Evolutionary conservation across 2,329 filamentous ascomycete genomes (phyloP).

Genomic region (Aspergillus pseudoglaucus): DNA sequence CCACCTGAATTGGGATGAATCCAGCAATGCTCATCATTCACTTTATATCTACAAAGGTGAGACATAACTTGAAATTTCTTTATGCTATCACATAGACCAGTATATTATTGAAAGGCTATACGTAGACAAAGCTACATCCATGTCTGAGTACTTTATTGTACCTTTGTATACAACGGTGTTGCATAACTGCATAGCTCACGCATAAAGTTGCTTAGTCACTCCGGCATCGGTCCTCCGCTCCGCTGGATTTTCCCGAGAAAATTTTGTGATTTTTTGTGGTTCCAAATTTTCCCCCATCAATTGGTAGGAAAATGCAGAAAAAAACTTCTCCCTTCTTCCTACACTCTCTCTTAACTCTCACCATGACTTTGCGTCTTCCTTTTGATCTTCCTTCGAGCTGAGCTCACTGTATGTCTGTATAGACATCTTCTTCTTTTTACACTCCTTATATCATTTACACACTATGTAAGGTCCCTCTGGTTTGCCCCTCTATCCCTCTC

Average conservation of each 20-base stretch:
- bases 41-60: no score
- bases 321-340: slow-evolving; percentile 10
- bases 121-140: no score
- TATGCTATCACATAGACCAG: no score
- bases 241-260: not conserved
- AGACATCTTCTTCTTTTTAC: slow-evolving; percentile 7
- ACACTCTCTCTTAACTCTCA: slow-evolving; percentile 16
- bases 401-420: slow-evolving; percentile 2
- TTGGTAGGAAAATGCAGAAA: slow-evolving; percentile 6
- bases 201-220: not conserved
- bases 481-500: slow-evolving; percentile 3
- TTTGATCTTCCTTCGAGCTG: not conserved
- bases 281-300: slow-evolving; percentile 9
- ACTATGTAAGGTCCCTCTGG: not conserved
- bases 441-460: not conserved
- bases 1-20: no score
- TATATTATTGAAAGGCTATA: no score
- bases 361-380: slow-evolving; percentile 16
- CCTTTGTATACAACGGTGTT: not conserved
- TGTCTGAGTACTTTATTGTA: not conserved
- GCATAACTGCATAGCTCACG: not conserved
- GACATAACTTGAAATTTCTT: no score
- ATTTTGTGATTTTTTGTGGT: slow-evolving; percentile 3
- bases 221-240: not conserved
- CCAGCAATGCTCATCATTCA: no score